These are phyloP conservation scores for Mycosarcoma maydis DNA, from an alignment of 1,284 basidiomycete species.

Conservation along the genomic window DNA sequence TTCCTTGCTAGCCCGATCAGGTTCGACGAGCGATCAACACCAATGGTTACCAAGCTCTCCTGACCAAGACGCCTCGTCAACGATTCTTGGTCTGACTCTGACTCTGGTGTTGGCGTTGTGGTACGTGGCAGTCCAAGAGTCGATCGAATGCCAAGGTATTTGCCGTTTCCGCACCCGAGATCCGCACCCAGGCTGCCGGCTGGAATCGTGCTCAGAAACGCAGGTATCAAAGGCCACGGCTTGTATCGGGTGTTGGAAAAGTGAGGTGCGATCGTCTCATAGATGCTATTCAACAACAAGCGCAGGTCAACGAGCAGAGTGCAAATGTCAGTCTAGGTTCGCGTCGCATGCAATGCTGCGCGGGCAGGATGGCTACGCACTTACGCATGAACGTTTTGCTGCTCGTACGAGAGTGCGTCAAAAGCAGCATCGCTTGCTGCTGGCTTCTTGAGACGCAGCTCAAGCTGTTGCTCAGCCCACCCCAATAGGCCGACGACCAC, in stretches of 20 bases:
- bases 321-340: constrained; percentile 5
- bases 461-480: constrained; percentile 33
- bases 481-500: constrained; percentile 18
- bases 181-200: constrained; percentile 87
- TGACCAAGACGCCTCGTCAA: too few species aligned
- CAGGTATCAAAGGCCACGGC: constrained; percentile 93
- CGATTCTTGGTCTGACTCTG: too few species aligned
- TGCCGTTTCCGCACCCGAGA: constrained; percentile 95
- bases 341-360: neutral
- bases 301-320: neutral
- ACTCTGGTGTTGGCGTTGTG: neutral
- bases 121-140: constrained; percentile 18
- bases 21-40: constrained; percentile 79
- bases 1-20: constrained; percentile 50
- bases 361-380: constrained; percentile 28
- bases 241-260: constrained; percentile 95
- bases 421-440: neutral
- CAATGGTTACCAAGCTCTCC: constrained; percentile 52
- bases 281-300: constrained; percentile 70
- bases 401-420: constrained; percentile 58
- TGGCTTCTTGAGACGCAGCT: constrained; percentile 16
- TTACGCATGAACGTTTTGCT: constrained; percentile 64
- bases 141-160: constrained; percentile 76
- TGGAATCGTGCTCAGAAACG: constrained; percentile 80
- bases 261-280: constrained; percentile 89